Percentiles rank a stretch among this genome's conserved stretches.
phyloP scores from a whole-genome alignment of 306 rosid species.

The Glycine soja region DNA sequence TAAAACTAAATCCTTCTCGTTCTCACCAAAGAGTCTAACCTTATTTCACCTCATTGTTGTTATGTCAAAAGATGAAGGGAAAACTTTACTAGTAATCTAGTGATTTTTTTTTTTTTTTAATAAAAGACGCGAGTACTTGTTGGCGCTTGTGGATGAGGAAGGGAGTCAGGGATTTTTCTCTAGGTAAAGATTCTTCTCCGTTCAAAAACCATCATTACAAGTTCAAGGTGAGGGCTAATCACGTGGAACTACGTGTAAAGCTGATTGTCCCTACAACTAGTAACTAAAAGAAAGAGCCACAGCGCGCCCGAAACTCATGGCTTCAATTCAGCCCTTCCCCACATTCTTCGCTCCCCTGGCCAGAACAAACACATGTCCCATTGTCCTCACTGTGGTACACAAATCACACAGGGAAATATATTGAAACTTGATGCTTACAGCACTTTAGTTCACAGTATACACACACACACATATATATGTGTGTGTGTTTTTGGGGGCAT shows the following conservation, averaged over 20 bases:
- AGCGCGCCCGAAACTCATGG: slow-evolving; percentile 63
- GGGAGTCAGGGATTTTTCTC: slow-evolving; percentile 42
- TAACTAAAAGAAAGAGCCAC: slow-evolving; percentile 50
- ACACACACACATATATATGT: too few species aligned
- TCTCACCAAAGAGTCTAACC: too few species aligned
- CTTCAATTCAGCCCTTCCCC: slow-evolving; percentile 58
- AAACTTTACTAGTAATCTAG: slow-evolving; percentile 44
- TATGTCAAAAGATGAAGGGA: slow-evolving; percentile 5
- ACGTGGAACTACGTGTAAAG: slow-evolving; percentile 74
- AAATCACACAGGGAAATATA: slow-evolving; percentile 1
- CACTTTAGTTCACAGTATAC: background rate
- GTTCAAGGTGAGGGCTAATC: slow-evolving; percentile 58
- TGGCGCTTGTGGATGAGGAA: slow-evolving; percentile 40
- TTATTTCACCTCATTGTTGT: too few species aligned
- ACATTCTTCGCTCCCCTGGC: slow-evolving; percentile 17
- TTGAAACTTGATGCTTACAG: background rate
- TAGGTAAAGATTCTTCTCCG: slow-evolving; percentile 51
- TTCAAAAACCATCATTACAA: slow-evolving; percentile 61
- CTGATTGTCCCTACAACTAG: slow-evolving; percentile 55
- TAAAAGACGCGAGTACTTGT: slow-evolving; percentile 54
- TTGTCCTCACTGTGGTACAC: background rate
- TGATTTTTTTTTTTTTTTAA: slow-evolving; percentile 21
- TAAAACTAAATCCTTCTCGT: too few species aligned
- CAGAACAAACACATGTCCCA: slow-evolving; percentile 19
- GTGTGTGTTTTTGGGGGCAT: too few species aligned